These are phyloP conservation scores for Stephania yunnanensis DNA, from an alignment of 164 flowering plant genomes.

Conservation along the genomic window DNA sequence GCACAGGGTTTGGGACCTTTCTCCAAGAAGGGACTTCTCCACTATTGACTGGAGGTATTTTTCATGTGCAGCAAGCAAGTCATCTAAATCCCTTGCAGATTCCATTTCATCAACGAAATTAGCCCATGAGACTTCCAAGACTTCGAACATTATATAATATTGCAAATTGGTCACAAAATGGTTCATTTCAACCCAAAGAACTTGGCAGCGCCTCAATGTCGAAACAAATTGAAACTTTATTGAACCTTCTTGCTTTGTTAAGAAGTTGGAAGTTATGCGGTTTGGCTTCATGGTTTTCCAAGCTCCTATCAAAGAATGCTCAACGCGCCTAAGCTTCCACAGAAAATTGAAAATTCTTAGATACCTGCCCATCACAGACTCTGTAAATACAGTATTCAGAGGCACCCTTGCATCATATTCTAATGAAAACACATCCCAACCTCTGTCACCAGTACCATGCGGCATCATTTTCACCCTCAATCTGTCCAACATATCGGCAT, in stretches of 20 bases:
- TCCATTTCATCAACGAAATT: slow-evolving; percentile 79
- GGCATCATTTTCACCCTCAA: slow-evolving; percentile 98
- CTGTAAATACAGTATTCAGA: slow-evolving; percentile 84
- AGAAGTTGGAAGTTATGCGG: slow-evolving; percentile 67
- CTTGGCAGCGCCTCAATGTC: slow-evolving; percentile 83
- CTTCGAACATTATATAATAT: slow-evolving; percentile 99
- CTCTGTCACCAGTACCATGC: slow-evolving; percentile 85
- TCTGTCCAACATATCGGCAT: slow-evolving; percentile 77
- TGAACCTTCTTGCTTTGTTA: slow-evolving; percentile 48
- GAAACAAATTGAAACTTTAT: slow-evolving; percentile 62
- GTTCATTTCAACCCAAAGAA: slow-evolving; percentile 98
- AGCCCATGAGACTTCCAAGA: slow-evolving; percentile 97
- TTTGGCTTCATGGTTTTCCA: slow-evolving; percentile 99
- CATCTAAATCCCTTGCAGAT: slow-evolving; percentile 87
- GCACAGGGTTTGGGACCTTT: slow-evolving; percentile 63
- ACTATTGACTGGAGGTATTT: slow-evolving; percentile 85
- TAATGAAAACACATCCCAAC: slow-evolving; percentile 99
- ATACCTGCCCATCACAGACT: slow-evolving; percentile 87
- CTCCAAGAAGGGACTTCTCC: slow-evolving; percentile 96
- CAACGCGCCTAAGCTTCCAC: slow-evolving; percentile 97
- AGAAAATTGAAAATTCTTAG: slow-evolving; percentile 84
- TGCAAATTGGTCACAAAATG: slow-evolving; percentile 95
- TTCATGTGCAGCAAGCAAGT: slow-evolving; percentile 90
- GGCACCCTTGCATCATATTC: slow-evolving; percentile 94
- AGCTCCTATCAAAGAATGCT: slow-evolving; percentile 89